Evolutionary conservation across 75 land plant genomes (phyloP).

Genomic region (Picea glauca): DNA sequence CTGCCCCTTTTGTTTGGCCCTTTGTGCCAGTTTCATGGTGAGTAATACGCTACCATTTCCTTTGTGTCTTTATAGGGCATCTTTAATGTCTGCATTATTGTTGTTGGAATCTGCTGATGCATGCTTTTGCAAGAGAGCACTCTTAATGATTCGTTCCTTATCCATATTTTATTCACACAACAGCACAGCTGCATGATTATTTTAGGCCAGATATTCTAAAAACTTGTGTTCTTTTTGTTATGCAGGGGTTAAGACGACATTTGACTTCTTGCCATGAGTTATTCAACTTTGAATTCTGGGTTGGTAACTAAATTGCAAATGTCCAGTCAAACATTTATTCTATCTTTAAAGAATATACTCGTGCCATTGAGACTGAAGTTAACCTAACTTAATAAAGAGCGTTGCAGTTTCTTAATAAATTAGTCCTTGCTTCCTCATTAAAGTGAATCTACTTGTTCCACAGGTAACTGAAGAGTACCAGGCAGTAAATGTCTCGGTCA

Average conservation of each 20-base stretch:
- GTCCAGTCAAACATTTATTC: not conserved
- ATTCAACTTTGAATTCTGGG: constrained; percentile 87
- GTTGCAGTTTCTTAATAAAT: not conserved
- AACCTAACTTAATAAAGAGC: not conserved
- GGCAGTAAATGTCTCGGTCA: constrained; percentile 62
- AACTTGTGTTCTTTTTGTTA: constrained; percentile 10
- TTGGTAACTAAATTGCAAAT: constrained; percentile 32
- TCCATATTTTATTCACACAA: not conserved
- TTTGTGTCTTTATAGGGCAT: not conserved
- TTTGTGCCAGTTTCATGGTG: constrained; percentile 81
- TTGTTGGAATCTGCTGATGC: not conserved
- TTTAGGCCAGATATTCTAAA: not conserved
- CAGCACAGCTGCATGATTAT: not conserved
- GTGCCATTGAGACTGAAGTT: not conserved
- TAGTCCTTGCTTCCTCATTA: not conserved
- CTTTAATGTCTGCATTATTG: not conserved
- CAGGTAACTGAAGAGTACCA: constrained; percentile 70
- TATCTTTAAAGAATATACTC: not conserved
- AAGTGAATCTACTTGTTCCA: constrained; percentile 7
- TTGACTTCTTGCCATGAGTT: constrained; percentile 68
- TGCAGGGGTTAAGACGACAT: constrained; percentile 52
- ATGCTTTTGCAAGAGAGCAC: not conserved
- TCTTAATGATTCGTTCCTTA: not conserved
- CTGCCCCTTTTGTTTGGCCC: constrained; percentile 84
- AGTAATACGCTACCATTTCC: not conserved